Conservation (phyloP, 2,329 filamentous ascomycete genomes). For the Aureobasidium namibiae region DNA sequence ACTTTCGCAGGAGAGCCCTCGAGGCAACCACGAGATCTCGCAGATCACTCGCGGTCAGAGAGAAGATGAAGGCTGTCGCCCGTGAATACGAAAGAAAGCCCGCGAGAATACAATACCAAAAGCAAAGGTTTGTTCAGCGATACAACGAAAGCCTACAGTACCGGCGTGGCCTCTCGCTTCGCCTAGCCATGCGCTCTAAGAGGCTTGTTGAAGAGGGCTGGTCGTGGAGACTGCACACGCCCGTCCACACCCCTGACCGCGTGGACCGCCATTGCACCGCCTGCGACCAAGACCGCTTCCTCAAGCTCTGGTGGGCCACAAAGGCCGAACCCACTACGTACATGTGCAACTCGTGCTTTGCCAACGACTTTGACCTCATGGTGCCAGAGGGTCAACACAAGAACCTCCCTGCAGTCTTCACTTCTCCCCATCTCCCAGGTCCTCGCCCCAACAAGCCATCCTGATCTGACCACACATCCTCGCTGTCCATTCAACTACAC, state of each 20-base stretch:
- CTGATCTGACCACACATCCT: too few relatives aligned
- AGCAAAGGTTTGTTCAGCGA: background rate
- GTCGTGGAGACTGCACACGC: background rate
- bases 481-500: background rate
- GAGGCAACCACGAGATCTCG: background rate
- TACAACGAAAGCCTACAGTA: background rate
- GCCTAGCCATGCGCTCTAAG: fast-evolving
- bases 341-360: background rate
- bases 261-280: background rate
- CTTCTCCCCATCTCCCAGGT: background rate
- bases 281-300: background rate
- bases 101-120: too few relatives aligned
- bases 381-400: background rate
- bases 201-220: background rate
- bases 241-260: background rate
- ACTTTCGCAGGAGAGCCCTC: background rate
- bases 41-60: background rate
- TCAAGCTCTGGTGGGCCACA: background rate
- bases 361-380: background rate
- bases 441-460: background rate
- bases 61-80: background rate
- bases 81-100: background rate
- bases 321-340: background rate
- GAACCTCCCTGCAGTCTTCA: background rate
- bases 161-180: background rate